Evolutionary conservation across 768 basidiomycete species (phyloP).

Genomic region (Lactarius psammicola): DNA sequence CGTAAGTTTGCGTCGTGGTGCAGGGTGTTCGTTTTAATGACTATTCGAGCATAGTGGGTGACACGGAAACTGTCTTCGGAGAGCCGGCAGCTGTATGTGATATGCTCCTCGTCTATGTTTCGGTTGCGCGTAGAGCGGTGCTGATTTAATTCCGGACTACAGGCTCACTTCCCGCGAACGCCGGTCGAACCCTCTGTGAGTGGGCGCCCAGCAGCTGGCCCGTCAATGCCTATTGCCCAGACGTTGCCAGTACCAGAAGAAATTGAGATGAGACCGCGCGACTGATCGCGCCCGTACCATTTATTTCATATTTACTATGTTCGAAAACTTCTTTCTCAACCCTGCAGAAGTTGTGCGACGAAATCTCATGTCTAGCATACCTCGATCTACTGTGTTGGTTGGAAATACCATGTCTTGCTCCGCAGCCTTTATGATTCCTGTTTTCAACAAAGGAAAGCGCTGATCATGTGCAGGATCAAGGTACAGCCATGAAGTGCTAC

Average conservation of each 20-base stretch:
- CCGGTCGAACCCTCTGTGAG: constrained; percentile 12
- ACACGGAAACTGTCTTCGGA: constrained; percentile 46
- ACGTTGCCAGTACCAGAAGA: constrained; percentile 30
- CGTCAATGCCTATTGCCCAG: constrained; percentile 13
- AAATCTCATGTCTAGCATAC: constrained; percentile 15
- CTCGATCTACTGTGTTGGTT: constrained; percentile 14
- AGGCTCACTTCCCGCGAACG: constrained; percentile 25
- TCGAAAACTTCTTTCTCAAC: neutral
- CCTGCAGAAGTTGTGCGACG: neutral
- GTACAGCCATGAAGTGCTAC: constrained; percentile 10
- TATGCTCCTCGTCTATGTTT: neutral
- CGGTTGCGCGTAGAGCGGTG: constrained; percentile 15
- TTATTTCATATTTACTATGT: constrained; percentile 5
- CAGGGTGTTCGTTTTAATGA: neutral
- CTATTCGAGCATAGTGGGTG: constrained; percentile 37
- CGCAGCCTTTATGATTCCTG: neutral
- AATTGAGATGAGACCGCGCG: constrained; percentile 32
- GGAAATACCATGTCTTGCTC: neutral
- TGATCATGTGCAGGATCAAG: constrained; percentile 10
- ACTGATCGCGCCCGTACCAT: constrained; percentile 10
- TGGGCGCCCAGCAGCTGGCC: constrained; percentile 4
- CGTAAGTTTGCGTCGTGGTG: constrained; percentile 12
- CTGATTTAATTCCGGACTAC: constrained; percentile 18
- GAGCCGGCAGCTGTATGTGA: constrained; percentile 35
- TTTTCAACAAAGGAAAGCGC: constrained; percentile 4